Conservation (phyloP, 2,329 filamentous ascomycete species). For the Trichoderma harzianum region DNA sequence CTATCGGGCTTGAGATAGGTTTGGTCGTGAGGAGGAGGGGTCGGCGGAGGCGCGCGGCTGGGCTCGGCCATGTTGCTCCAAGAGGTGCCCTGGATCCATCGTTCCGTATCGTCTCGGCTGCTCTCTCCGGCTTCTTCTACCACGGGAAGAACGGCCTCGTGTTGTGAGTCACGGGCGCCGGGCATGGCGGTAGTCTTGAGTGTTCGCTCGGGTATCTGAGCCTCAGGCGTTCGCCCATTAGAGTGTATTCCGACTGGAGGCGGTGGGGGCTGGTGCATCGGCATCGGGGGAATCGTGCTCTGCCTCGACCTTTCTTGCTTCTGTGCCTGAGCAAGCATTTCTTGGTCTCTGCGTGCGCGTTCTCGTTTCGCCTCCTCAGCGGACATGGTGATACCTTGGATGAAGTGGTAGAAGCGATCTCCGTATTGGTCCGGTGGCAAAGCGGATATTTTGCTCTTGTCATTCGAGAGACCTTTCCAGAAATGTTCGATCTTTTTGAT, state of each 20-base stretch:
- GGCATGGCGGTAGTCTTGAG: constrained; percentile 39
- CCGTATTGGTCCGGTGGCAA: constrained; percentile 88
- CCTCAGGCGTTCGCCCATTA: constrained; percentile 39
- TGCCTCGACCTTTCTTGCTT: constrained; percentile 38
- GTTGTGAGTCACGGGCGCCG: constrained; percentile 56
- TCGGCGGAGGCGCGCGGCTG: constrained; percentile 40
- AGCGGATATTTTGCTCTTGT: constrained; percentile 85
- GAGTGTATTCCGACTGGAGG: constrained; percentile 33
- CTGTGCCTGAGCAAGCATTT: constrained; percentile 44
- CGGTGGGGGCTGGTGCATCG: constrained; percentile 44
- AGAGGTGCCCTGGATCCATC: constrained; percentile 40
- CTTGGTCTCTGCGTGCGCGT: constrained; percentile 54
- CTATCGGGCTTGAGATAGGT: constrained; percentile 41
- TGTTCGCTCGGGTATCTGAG: constrained; percentile 60
- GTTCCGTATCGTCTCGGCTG: constrained; percentile 47
- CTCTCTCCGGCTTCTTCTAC: constrained; percentile 88
- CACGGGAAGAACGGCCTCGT: constrained; percentile 64
- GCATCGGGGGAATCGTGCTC: constrained; percentile 44
- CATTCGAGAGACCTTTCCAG: constrained; percentile 86
- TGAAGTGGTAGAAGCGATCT: constrained; percentile 90
- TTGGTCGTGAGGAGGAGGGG: constrained; percentile 34
- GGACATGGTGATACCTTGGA: constrained; percentile 86
- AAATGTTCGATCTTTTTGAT: constrained; percentile 96
- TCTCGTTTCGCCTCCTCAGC: constrained; percentile 78
- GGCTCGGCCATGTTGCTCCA: constrained; percentile 41